Base-by-base conservation (phyloP, 192 early-diverging fungal genomes). In the Tieghemiomyces parasiticus region DNA sequence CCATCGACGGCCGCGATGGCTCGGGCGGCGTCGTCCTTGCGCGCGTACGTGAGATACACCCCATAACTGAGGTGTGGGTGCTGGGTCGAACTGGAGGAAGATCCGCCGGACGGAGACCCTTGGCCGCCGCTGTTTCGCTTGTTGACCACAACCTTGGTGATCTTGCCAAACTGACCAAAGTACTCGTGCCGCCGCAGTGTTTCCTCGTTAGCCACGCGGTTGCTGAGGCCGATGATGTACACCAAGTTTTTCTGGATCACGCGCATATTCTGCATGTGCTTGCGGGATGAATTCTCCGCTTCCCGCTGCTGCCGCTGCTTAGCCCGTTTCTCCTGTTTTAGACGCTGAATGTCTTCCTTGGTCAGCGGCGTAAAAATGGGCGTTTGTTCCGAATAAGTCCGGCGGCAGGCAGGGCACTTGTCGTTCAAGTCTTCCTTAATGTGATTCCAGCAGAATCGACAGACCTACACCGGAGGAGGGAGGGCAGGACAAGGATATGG, bases 151-250 rank as follows among this genome's bases (percentile, higher is more conserved):
- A 97, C 81, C 64, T 91, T 87, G 58, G 80, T 77, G 60, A 99
- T 93, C 64, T 92, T 95, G 52, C 96, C 96, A 72, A 90, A 99
- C 72, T 97, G 93, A 19, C 95, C 95, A 81, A 99, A 97, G 67
- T 93, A 95, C 30, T 97, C 92, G 52, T 84, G 77, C 38, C 82
- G 80, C 60, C 85, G 74, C 49, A 99, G 69, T n/a, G 74, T 81
- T 74, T 99, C 94, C 61, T 99, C 96, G 1, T 79, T 89, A 9
- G 86, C 86, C 33, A 91, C 69, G 60, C 84, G 91, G 14, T 86
- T 66, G 29, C 90, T 91, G 14, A 99, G 66, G 20, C 93, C 93
- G 58, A 97, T 87, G 28, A 99, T 92, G 69, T 99, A 99, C 3
- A 99, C 90, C 29, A 99, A 73, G 65, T 93, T 97, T 74, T 95